Evolutionary conservation across 169 alveolate genomes (phyloP), one percentile per base, ranked within the genome.

Genomic region (Plasmodium relictum): DNA sequence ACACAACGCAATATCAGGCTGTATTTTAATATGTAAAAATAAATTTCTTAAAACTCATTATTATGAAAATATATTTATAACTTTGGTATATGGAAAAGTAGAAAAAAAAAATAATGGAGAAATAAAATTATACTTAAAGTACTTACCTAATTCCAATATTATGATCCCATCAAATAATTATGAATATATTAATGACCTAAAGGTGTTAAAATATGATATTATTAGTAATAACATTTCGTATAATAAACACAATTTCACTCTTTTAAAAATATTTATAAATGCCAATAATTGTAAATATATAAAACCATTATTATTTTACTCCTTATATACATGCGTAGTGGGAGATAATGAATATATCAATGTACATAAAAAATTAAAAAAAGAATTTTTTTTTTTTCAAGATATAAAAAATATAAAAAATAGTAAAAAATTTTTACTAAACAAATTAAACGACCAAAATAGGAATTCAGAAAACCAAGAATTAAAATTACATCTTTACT

Each of bases 331-430:
- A 18, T 80, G 90, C 16, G 66, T 80, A 37, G 90, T 80, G 4
- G 90, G 90, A 7, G 90, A 80, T 80, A 63, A 65, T 66, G 90
- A 80, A 45, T 80, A 80, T 44, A 45, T 66, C 8, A 59, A 61
- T 22, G 62, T 68, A 0, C 68, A 61, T 18, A 80, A 66, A 44
- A 80, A 80, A 37, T 1, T 50, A 50, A 50, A 50, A 50, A 50
- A 39, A 52, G n/a, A 80, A 63, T 14, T 44, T 42, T 20, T 16
- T 54, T 20, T 52, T 18, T 37, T 37, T 42, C 58, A 59, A 0
- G 39, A 66, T 1, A 26, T 24, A 42, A 24, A 44, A 16, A 71
- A 66, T 14, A 65, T 80, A 7, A 10, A 5, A 12, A 50, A 26
- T 31, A 44, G 50, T 22, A 80, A 56, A 20, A 70, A 16, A 26